Base-by-base conservation (phyloP, 2,329 filamentous ascomycete species). In the Cladosporium sp. region DNA sequence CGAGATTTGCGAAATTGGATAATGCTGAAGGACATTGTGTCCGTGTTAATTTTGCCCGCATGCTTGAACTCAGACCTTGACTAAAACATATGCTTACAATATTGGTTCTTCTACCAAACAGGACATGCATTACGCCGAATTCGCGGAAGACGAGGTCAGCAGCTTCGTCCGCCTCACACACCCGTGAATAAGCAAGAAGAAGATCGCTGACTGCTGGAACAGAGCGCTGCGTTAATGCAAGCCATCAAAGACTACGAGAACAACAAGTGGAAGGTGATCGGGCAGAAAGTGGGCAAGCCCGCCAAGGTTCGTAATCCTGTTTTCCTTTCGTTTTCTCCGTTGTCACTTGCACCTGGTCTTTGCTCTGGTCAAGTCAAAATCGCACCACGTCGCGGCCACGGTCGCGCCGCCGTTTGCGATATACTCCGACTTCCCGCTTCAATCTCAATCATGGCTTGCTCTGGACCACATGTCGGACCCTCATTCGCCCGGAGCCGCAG, bases 41-140 rank as follows among this genome's bases (percentile, higher is more conserved):
- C 11, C 26, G 3, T 28, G 48, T 2, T 21, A 1, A 1, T 32
- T 21, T 28, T 48, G 16, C 28, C 16, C 36, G 28, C 46, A 21
- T 32, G n/a, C n/a, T 18, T 16, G 30, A 32, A 32, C n/a, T 13
- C 26, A 32, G 14, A 1, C 13, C 2, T 54, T 28, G 25, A 54
- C 7, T 36, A 64, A 66, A 21, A 68, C 30, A 49, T 51, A 39
- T 46, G 53, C 60, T 64, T 46, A 66, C 65, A 57, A 18, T 34
- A 36, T 30, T 56, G 25, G 39, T 25, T 25, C 11, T 43, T 32
- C 13, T 21, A 26, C 18, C 34, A 32, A 66, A 67, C 74, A 95
- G 91, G 95, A 99, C 74, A 99, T 99, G 95, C 95, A 99, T 77
- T 98, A 98, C 78, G 95, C 95, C 70, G 95, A 98, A 77, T 98